phyloP scores from a whole-genome alignment of 164 flowering plant species.

The Berberis thunbergii region DNA sequence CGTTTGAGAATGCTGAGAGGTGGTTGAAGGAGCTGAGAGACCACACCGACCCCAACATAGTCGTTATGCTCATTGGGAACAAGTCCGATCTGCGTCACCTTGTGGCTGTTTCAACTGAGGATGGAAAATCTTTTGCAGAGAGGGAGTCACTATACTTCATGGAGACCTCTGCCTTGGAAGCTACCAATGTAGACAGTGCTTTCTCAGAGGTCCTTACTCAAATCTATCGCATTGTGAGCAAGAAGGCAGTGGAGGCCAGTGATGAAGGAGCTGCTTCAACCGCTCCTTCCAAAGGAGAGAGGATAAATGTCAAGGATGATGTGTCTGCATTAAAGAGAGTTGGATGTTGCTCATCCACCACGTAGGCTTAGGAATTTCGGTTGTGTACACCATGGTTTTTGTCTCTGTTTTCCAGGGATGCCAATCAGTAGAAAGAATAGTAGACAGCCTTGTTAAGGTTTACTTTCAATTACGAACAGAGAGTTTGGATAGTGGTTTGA shows the following conservation, averaged over 20 bases:
- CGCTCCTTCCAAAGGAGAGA: slow-evolving; percentile 7
- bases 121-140: slow-evolving; percentile 8
- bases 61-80: slow-evolving; percentile 10
- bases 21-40: slow-evolving; percentile 13
- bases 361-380: not conserved
- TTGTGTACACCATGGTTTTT: not conserved
- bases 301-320: slow-evolving; percentile 8
- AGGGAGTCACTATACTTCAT: slow-evolving; percentile 11
- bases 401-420: not conserved
- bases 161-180: slow-evolving; percentile 12
- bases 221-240: slow-evolving; percentile 9
- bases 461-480: too few species aligned
- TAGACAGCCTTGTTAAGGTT: not conserved
- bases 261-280: slow-evolving; percentile 5
- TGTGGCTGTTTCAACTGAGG: slow-evolving; percentile 9
- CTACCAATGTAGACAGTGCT: slow-evolving; percentile 10
- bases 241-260: slow-evolving; percentile 9
- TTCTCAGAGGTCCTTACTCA: slow-evolving; percentile 8
- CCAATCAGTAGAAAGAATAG: not conserved
- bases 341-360: slow-evolving; percentile 6
- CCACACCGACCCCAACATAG: slow-evolving; percentile 12
- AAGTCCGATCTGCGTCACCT: slow-evolving; percentile 10
- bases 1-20: slow-evolving; percentile 9
- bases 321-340: slow-evolving; percentile 9
- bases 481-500: too few species aligned